Evolutionary conservation across 805 yeast species (phyloP), one percentile per base, ranked within the genome.

Genomic region (Isabelozyma rhagii): DNA sequence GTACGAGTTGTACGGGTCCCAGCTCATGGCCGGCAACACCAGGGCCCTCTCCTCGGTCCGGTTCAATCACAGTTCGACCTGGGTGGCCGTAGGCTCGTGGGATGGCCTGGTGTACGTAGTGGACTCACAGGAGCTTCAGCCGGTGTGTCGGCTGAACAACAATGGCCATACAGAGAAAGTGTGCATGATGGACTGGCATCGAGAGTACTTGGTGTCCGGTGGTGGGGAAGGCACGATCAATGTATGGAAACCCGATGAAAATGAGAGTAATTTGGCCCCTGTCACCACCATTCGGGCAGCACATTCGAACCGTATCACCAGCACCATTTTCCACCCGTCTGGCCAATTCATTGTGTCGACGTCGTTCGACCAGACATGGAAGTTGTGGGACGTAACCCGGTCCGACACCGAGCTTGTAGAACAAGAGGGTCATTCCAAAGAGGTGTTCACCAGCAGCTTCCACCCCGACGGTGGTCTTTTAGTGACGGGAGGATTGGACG

Each of bases 371-470:
- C 76, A 75, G 55, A 89, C 97, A 0, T 93, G 97, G 97, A 79
- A 89, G 52, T 63, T 89, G 3, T 92, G 96, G 96, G 97, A 93
- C 64, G 55, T 83, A 0, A 67, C 69, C 10, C 78, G 73, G 4
- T 64, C 66, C 13, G 61, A 57, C 10, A 47, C 61, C 29, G 82
- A 82, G 47, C 59, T 93, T 6, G 69, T 80, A 40, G 72, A 80
- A 51, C 98, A 93, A 63, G 96, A 89, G 61, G 97, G 97, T 0
- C 97, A 93, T 61, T 71, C 87, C 1, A 84, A 82, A 57, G 94
- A 83, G 50, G 84, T 91, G 0, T 82, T 80, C 51, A 60, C 83
- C 0, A 63, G 87, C 3, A 68, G 80, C 1, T 78, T 86, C 53
- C 96, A 91, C 51, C 76, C 78, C 0, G 96, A 89, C 58, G 97